Percentiles rank a stretch among this genome's conserved stretches.
Conservation (phyloP, 768 basidiomycete species). For the Mycena venus region DNA sequence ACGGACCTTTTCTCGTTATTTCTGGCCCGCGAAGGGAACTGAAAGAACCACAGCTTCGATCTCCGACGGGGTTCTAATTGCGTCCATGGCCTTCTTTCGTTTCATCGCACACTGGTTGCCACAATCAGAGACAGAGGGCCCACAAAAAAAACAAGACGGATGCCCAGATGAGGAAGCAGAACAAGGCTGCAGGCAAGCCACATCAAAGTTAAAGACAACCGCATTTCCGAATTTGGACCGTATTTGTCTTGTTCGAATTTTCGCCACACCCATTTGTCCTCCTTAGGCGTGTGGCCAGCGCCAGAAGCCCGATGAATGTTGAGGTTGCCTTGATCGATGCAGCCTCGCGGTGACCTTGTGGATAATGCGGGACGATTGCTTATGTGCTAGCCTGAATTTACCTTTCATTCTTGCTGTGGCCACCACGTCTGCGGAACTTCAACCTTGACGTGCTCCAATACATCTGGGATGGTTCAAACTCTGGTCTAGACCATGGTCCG, state of each 20-base stretch:
- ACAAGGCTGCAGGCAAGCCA: neutral
- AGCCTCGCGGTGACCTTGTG: constrained; percentile 20
- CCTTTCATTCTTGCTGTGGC: constrained; percentile 15
- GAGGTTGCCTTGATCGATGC: neutral
- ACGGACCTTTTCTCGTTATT: neutral
- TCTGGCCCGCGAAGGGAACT: constrained; percentile 19
- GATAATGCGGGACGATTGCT: neutral
- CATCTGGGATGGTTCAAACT: neutral
- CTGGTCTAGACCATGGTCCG: neutral
- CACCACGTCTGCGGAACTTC: constrained; percentile 8
- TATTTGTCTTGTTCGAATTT: neutral
- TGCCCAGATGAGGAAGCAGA: neutral
- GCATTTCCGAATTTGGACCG: neutral
- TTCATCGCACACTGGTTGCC: constrained; percentile 1
- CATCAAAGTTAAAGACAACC: neutral
- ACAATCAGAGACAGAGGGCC: constrained; percentile 6
- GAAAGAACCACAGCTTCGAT: constrained; percentile 21
- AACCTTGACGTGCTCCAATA: neutral
- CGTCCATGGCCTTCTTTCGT: constrained; percentile 3
- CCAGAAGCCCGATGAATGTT: constrained; percentile 18
- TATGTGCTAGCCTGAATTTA: neutral
- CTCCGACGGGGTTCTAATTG: constrained; percentile 29
- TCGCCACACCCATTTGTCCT: neutral
- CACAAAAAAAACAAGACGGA: constrained; percentile 14
- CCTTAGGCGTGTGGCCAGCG: neutral